Percentiles rank a stretch among this genome's conserved stretches.
Evolutionary conservation across 2,329 filamentous ascomycete genomes (phyloP).

Genomic region (Talaromyces verruculosus): DNA sequence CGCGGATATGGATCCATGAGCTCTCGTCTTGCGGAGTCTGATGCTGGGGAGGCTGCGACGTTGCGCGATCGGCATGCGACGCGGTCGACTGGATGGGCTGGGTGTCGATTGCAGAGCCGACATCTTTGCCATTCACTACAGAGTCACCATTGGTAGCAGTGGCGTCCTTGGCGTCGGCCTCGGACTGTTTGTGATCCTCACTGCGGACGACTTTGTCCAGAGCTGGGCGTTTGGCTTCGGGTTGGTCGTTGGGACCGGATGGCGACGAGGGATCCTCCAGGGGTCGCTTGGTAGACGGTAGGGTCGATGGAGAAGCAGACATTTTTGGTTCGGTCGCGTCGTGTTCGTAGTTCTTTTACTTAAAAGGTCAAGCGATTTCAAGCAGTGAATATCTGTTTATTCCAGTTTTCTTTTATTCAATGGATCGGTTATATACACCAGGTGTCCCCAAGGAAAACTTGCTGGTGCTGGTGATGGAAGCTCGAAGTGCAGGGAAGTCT

Average conservation of each 20-base stretch:
- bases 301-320: slow-evolving; percentile 63
- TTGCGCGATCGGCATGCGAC: slow-evolving; percentile 53
- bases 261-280: slow-evolving; percentile 96
- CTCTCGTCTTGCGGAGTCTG: slow-evolving; percentile 76
- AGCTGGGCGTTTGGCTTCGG: slow-evolving; percentile 93
- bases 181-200: slow-evolving; percentile 50
- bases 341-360: slow-evolving; percentile 29
- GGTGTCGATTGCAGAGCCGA: slow-evolving; percentile 48
- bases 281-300: slow-evolving; percentile 72
- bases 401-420: slow-evolving; percentile 55
- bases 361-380: slow-evolving; percentile 45
- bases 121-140: slow-evolving; percentile 59
- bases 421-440: slow-evolving; percentile 74
- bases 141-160: slow-evolving; percentile 57
- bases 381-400: slow-evolving; percentile 46
- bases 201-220: slow-evolving; percentile 86
- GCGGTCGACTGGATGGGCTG: slow-evolving; percentile 61
- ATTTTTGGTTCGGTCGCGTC: slow-evolving; percentile 50
- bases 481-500: slow-evolving; percentile 23
- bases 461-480: slow-evolving; percentile 62
- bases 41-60: slow-evolving; percentile 41
- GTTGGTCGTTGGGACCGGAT: slow-evolving; percentile 85
- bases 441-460: slow-evolving; percentile 86
- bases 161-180: slow-evolving; percentile 41
- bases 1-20: slow-evolving; percentile 93